These are phyloP conservation scores for Dendrobium huoshanense DNA, from an alignment of 106 monocot species.

Conservation along the genomic window DNA sequence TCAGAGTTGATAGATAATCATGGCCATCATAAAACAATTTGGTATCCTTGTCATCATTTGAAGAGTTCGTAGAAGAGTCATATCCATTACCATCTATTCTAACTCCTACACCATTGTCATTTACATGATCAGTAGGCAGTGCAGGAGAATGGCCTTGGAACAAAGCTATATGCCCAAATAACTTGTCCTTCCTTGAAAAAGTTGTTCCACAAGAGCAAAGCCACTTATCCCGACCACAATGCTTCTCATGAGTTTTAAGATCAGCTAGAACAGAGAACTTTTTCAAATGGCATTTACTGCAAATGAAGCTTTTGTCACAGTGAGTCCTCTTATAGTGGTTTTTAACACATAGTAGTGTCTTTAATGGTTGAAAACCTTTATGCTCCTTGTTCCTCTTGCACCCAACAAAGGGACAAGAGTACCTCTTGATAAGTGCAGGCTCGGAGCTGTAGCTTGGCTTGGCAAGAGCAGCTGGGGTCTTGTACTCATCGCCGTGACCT, in stretches of 20 bases:
- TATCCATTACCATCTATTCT: constrained; percentile 6
- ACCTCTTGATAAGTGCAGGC: constrained; percentile 39
- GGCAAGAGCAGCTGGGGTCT: constrained; percentile 77
- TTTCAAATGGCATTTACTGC: constrained; percentile 75
- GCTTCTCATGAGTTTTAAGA: constrained; percentile 95
- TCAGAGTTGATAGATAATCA: constrained; percentile 36
- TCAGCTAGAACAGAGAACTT: constrained; percentile 91
- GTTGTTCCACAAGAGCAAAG: constrained; percentile 89
- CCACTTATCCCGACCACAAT: constrained; percentile 85
- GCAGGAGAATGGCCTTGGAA: constrained; percentile 87
- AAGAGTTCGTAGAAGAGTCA: constrained; percentile 2
- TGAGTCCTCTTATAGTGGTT: constrained; percentile 98
- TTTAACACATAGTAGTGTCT: constrained; percentile 83
- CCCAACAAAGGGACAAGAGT: constrained; percentile 77
- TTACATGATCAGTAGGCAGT: constrained; percentile 17
- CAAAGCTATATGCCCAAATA: constrained; percentile 84
- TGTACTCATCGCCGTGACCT: constrained; percentile 96
- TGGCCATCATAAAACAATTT: constrained; percentile 21
- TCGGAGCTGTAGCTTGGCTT: constrained; percentile 66
- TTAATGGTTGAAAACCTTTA: constrained; percentile 84
- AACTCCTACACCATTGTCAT: neutral
- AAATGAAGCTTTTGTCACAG: constrained; percentile 81
- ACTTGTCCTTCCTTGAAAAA: constrained; percentile 92
- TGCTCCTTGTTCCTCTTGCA: constrained; percentile 98
- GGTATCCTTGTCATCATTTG: constrained; percentile 24